Evolutionary conservation across 768 basidiomycete genomes (phyloP).

Genomic region (Pleurotus citrinopileatus): DNA sequence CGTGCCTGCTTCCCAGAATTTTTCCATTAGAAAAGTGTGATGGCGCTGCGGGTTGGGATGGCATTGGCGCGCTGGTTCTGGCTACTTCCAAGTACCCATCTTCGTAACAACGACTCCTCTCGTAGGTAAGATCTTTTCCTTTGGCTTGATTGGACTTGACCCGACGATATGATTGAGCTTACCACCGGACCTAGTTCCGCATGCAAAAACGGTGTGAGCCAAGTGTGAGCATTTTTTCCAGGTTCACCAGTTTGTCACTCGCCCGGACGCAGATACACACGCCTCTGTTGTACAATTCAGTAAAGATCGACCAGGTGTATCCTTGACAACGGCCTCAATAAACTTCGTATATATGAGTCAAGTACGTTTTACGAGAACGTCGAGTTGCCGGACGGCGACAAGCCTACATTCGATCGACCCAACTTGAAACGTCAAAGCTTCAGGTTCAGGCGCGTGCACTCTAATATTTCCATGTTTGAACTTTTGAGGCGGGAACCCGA

Average conservation of each 20-base stretch:
- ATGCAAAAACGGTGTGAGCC: too few relatives aligned
- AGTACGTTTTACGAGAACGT: too few relatives aligned
- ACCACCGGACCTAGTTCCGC: too few relatives aligned
- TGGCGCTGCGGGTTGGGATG: not conserved
- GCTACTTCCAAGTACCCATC: not conserved
- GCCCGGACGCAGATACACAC: not conserved
- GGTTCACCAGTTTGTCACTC: not conserved
- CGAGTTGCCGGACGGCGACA: too few relatives aligned
- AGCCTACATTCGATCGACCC: not conserved
- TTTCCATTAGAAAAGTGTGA: not conserved
- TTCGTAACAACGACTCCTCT: too few relatives aligned
- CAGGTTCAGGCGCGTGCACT: not conserved
- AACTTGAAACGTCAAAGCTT: not conserved
- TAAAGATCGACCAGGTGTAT: not conserved
- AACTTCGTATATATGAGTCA: not conserved
- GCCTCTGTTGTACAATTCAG: not conserved
- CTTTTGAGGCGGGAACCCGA: not conserved
- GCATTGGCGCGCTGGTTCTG: too few relatives aligned
- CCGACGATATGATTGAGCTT: too few relatives aligned
- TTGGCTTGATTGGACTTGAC: too few relatives aligned
- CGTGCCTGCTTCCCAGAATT: too few relatives aligned
- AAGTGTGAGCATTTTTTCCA: too few relatives aligned
- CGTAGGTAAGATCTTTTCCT: too few relatives aligned
- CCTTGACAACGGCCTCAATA: not conserved
- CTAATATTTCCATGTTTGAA: not conserved